phyloP scores from a whole-genome alignment of 345 rosid genomes.

The Ceriops zippeliana region DNA sequence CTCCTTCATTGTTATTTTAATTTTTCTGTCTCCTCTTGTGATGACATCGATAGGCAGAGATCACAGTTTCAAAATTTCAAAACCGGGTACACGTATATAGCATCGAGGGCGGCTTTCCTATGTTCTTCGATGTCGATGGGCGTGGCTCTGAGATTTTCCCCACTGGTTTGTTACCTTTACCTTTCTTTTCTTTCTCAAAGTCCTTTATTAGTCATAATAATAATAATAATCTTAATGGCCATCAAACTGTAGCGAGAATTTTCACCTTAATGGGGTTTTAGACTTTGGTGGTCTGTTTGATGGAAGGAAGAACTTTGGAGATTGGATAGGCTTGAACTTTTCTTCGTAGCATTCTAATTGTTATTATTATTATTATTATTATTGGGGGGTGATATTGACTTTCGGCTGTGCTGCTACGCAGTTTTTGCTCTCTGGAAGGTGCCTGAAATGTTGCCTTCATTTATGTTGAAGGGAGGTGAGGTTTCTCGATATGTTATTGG shows the following conservation, averaged over 20 bases:
- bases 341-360: too few species aligned
- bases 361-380: too few species aligned
- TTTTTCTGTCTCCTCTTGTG: not conserved
- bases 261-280: too few species aligned
- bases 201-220: too few species aligned
- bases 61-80: conserved; percentile 77
- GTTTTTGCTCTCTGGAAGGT: conserved; percentile 93
- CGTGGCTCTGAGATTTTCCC: conserved; percentile 83
- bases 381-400: not conserved
- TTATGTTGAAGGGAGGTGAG: conserved; percentile 80
- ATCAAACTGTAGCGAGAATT: too few species aligned
- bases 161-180: conserved; percentile 47
- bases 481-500: conserved; percentile 85
- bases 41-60: conserved; percentile 49
- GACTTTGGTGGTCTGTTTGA: too few species aligned
- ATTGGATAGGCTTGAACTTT: too few species aligned
- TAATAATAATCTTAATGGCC: too few species aligned
- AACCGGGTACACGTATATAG: conserved; percentile 70
- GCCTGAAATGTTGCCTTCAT: conserved; percentile 76
- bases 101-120: conserved; percentile 78
- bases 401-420: conserved; percentile 22
- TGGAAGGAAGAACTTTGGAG: too few species aligned
- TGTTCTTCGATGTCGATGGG: conserved; percentile 89
- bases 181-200: not conserved
- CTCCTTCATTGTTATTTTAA: not conserved